phyloP scores from a whole-genome alignment of 495 filamentous ascomycete genomes.

The Saxophila tyrrhenica region DNA sequence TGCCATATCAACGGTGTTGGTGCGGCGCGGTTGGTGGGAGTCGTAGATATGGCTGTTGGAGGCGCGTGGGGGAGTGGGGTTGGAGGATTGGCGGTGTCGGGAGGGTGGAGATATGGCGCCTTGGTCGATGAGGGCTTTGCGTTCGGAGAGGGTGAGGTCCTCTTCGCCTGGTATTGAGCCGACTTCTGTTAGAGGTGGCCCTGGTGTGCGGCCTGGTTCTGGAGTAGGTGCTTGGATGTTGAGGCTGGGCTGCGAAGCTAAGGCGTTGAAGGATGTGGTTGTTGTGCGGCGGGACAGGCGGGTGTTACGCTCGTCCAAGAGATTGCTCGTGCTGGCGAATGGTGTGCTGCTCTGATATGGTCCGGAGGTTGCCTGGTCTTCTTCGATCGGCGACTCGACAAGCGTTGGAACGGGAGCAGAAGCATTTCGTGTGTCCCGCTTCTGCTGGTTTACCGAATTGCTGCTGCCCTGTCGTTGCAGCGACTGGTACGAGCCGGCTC shows the following conservation, averaged over 20 bases:
- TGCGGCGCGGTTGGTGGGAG: slow-evolving; percentile 47
- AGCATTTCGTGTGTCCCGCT: slow-evolving; percentile 26
- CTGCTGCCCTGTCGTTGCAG: slow-evolving; percentile 2
- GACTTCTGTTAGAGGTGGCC: not conserved
- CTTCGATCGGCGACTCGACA: slow-evolving; percentile 33
- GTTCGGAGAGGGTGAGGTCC: slow-evolving; percentile 63
- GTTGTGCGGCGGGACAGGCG: slow-evolving; percentile 44
- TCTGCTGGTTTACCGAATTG: not conserved
- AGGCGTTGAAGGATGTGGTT: slow-evolving; percentile 26
- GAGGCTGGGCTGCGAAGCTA: slow-evolving; percentile 22
- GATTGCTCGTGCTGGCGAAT: slow-evolving; percentile 33
- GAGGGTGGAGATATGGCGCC: slow-evolving; percentile 8
- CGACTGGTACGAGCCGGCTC: slow-evolving; percentile 2
- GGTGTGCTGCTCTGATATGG: slow-evolving; percentile 25
- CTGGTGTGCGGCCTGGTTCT: slow-evolving; percentile 4
- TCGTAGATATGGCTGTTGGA: slow-evolving; percentile 37
- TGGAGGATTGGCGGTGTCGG: slow-evolving; percentile 9
- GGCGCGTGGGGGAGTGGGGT: too few relatives aligned
- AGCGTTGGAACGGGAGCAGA: slow-evolving; percentile 37
- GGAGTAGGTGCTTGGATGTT: not conserved
- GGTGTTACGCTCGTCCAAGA: slow-evolving; percentile 51
- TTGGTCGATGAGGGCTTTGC: slow-evolving; percentile 42
- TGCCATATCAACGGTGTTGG: slow-evolving; percentile 28
- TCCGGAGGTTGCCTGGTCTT: slow-evolving; percentile 27
- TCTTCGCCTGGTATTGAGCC: slow-evolving; percentile 42